These are phyloP conservation scores for Blastocrithidia nonstop DNA, from an alignment of 208 protist species.

Conservation along the genomic window DNA sequence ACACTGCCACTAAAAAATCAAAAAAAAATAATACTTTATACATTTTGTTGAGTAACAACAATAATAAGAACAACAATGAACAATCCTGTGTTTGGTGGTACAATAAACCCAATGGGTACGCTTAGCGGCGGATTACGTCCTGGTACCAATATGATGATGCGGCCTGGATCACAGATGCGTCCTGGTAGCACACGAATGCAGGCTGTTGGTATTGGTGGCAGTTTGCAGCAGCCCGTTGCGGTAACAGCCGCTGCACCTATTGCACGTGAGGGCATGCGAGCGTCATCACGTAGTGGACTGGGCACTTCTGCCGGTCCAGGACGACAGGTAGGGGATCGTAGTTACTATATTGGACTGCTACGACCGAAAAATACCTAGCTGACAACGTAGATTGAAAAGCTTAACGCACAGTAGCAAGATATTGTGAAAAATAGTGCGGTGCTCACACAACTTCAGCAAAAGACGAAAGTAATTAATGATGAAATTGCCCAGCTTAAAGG, in stretches of 20 bases:
- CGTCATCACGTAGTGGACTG: slow-evolving; percentile 44
- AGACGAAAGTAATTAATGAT: slow-evolving; percentile 40
- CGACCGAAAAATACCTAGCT: slow-evolving; percentile 79
- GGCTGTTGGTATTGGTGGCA: slow-evolving; percentile 61
- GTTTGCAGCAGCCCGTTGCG: slow-evolving; percentile 60
- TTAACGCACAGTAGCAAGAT: slow-evolving; percentile 73
- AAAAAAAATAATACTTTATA: too few species aligned
- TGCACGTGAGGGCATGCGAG: slow-evolving; percentile 71
- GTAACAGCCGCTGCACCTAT: slow-evolving; percentile 51
- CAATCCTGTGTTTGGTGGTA: too few species aligned
- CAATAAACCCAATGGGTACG: slow-evolving; percentile 14
- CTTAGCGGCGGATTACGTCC: slow-evolving; percentile 31
- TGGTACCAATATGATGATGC: slow-evolving; percentile 60
- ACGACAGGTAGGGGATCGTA: slow-evolving; percentile 78
- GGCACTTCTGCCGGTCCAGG: slow-evolving; percentile 56
- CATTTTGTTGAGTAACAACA: too few species aligned
- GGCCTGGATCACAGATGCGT: slow-evolving; percentile 48
- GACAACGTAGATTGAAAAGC: slow-evolving; percentile 68
- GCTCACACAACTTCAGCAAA: slow-evolving; percentile 63
- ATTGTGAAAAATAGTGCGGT: slow-evolving; percentile 65
- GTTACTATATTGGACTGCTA: slow-evolving; percentile 83
- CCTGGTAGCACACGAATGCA: slow-evolving; percentile 39
- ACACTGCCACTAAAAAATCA: too few species aligned
- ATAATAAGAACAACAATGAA: too few species aligned
- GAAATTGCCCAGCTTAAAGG: slow-evolving; percentile 69